Evolutionary conservation across 1,284 basidiomycete species (phyloP), one percentile per base, ranked within the genome.

Genomic region (Cutaneotrichosporon sp.): DNA sequence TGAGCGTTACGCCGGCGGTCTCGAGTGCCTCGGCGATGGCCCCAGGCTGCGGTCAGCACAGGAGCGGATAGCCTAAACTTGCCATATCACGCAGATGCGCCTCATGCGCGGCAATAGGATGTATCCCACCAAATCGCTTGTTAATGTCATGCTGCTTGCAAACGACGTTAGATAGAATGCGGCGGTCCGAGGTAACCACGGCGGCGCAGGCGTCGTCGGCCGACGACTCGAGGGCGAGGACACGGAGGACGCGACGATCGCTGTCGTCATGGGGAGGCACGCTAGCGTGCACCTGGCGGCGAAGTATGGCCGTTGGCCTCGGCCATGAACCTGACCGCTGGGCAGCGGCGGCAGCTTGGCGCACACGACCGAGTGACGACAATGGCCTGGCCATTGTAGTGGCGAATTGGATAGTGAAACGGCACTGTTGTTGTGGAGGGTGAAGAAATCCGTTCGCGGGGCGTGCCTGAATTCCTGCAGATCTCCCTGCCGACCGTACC

Each of bases 141-240:
- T 77, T 75, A 21, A 70, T 56, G 21, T 80, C 63, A 62, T 87
- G 80, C 66, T 94, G 90, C 66, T 85, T 87, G 37, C 88, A 75
- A 53, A 94, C 86, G 8, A 92, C 80, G 71, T 90, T 92, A 4
- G 88, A 84, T 46, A 88, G 80, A 44, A 96, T 84, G 51, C 78
- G 64, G 9, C 83, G 79, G 20, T 81, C 75, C 1, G 83, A 85
- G 26, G 81, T 80, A 44, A 94, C 85, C 49, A 96, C 78, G 1
- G 90, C 86, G 15, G 84, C 88, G 64, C 89, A 92, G 1, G 89
- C 87, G 68, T 94, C 91, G 72, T 96, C 91, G 7, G 90, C 90
- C 12, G 88, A 90, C 1, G 86, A 77, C 61, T 80, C 80, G 35
- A 96, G 72, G 1, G 84, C 90, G 14, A 96, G 82, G 2, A 94